phyloP scores from a whole-genome alignment of 2,329 filamentous ascomycete species.

The Aspergillus luchuensis region DNA sequence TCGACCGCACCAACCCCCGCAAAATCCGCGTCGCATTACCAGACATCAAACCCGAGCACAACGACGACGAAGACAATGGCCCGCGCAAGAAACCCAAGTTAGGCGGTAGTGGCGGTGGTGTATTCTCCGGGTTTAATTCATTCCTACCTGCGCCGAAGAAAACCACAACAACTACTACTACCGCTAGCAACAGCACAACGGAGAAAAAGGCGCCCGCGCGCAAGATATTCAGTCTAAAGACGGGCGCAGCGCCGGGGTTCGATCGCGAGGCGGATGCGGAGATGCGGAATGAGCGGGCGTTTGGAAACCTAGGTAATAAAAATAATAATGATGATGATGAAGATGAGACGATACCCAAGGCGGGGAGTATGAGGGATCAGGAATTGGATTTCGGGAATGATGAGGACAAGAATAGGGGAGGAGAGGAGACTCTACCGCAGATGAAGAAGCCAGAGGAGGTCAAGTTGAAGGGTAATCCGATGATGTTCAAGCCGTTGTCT shows the following conservation, averaged over 20 bases:
- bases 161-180: constrained; percentile 20
- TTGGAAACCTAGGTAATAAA: constrained; percentile 21
- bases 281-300: constrained; percentile 31
- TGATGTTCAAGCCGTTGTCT: constrained; percentile 87
- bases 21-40: constrained; percentile 84
- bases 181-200: constrained; percentile 12
- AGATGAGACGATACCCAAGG: constrained; percentile 30
- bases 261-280: constrained; percentile 60
- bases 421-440: background rate
- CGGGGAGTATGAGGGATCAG: constrained; percentile 26
- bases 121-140: constrained; percentile 80
- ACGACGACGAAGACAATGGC: constrained; percentile 46
- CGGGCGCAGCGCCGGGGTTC: constrained; percentile 80
- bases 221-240: constrained; percentile 73
- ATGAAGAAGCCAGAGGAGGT: constrained; percentile 33
- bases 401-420: constrained; percentile 2
- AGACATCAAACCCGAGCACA: constrained; percentile 46
- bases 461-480: constrained; percentile 70
- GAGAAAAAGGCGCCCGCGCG: constrained; percentile 46
- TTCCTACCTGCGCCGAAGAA: constrained; percentile 83
- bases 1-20: constrained; percentile 77
- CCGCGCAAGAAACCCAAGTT: constrained; percentile 72
- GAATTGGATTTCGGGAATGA: constrained; percentile 7
- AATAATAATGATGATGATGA: constrained; percentile 20
- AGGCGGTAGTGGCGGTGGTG: constrained; percentile 62